These are phyloP conservation scores for Cercospora sojina DNA, from an alignment of 2,329 filamentous ascomycete species.

Conservation along the genomic window DNA sequence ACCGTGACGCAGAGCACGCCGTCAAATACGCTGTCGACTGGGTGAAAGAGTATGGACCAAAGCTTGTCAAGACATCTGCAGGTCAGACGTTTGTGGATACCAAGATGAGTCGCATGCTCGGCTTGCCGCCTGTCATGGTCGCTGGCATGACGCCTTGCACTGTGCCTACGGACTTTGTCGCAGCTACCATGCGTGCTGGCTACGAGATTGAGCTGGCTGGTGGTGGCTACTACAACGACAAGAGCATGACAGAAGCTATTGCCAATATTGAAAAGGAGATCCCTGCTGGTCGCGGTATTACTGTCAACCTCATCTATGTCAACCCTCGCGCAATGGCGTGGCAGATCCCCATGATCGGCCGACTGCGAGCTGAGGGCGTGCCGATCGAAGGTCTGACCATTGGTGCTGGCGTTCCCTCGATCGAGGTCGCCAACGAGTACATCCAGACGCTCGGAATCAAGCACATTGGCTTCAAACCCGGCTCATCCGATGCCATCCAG, in stretches of 20 bases:
- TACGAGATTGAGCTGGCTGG: constrained; percentile 90
- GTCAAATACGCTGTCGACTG: constrained; percentile 95
- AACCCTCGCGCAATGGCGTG: constrained; percentile 85
- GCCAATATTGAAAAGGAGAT: constrained; percentile 81
- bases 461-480: constrained; percentile 93
- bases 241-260: constrained; percentile 78
- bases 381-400: constrained; percentile 92
- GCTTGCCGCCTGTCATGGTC: constrained; percentile 82
- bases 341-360: constrained; percentile 83
- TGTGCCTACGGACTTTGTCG: constrained; percentile 86
- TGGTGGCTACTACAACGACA: constrained; percentile 83
- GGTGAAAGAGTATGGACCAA: constrained; percentile 96
- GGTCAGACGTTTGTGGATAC: constrained; percentile 93
- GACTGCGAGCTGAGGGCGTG: constrained; percentile 78
- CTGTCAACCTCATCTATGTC: constrained; percentile 87
- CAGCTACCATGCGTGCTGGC: constrained; percentile 90
- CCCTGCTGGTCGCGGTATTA: constrained; percentile 81
- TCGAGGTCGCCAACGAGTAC: constrained; percentile 90
- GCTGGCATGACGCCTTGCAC: constrained; percentile 93
- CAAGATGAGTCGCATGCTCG: constrained; percentile 86
- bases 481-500: constrained; percentile 84
- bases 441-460: constrained; percentile 90
- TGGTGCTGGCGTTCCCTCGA: constrained; percentile 87
- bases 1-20: constrained; percentile 90
- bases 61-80: constrained; percentile 80